phyloP scores from a whole-genome alignment of 257 asterid genomes.

The Capsicum baccatum region DNA sequence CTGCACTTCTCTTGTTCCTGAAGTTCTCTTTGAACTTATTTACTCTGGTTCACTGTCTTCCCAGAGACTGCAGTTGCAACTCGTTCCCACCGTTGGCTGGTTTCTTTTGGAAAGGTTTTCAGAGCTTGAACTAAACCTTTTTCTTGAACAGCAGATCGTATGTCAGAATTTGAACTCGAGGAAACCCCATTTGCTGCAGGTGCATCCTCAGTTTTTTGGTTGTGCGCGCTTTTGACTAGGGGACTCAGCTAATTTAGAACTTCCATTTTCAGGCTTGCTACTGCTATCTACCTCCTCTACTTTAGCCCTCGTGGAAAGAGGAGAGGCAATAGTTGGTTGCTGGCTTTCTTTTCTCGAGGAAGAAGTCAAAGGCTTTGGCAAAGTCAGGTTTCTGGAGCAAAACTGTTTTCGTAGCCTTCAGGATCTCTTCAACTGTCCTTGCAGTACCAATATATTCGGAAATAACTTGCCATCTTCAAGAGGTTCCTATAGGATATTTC shows the following conservation, averaged over 20 bases:
- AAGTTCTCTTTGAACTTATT: slow-evolving; percentile 76
- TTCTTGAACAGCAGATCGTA: slow-evolving; percentile 86
- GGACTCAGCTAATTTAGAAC: slow-evolving; percentile 39
- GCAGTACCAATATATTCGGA: slow-evolving; percentile 86
- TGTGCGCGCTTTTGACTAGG: slow-evolving; percentile 39
- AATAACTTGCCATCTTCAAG: slow-evolving; percentile 95
- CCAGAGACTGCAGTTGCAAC: slow-evolving; percentile 87
- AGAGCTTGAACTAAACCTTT: slow-evolving; percentile 85
- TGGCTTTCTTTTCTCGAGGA: slow-evolving; percentile 92
- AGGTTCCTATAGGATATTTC: slow-evolving; percentile 95
- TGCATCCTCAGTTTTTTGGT: slow-evolving; percentile 41
- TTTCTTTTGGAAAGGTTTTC: slow-evolving; percentile 84
- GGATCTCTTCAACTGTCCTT: slow-evolving; percentile 93
- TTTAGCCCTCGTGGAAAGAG: slow-evolving; percentile 82
- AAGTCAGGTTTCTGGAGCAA: slow-evolving; percentile 95
- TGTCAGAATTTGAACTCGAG: slow-evolving; percentile 62
- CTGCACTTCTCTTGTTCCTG: slow-evolving; percentile 78
- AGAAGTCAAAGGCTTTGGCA: slow-evolving; percentile 87
- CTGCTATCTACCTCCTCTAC: slow-evolving; percentile 42
- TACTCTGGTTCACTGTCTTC: slow-evolving; percentile 68
- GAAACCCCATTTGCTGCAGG: slow-evolving; percentile 46
- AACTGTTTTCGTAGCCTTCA: slow-evolving; percentile 93
- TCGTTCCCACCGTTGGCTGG: slow-evolving; percentile 87
- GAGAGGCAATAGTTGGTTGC: slow-evolving; percentile 73
- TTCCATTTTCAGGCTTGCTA: slow-evolving; percentile 40